These are phyloP conservation scores for Candida labiduridarum DNA, from an alignment of 1,139 yeast genomes.

Conservation along the genomic window DNA sequence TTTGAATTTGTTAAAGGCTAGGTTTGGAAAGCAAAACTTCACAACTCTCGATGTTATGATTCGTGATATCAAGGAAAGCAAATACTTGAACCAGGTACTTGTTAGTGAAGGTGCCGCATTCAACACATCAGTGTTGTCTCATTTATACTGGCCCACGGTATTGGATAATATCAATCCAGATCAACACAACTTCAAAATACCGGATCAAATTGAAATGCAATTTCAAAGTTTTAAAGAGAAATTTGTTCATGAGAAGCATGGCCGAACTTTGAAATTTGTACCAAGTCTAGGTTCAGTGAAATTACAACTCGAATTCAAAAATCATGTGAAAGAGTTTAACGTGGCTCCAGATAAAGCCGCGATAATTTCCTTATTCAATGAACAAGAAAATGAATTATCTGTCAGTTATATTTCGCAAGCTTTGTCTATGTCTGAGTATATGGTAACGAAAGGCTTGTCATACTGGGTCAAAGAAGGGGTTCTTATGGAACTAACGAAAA, in stretches of 20 bases:
- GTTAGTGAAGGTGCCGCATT: conserved; percentile 14
- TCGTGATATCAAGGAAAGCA: conserved; percentile 66
- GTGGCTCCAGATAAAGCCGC: conserved; percentile 77
- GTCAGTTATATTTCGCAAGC: conserved; percentile 26
- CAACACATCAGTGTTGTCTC: conserved; percentile 46
- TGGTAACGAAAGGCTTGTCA: conserved; percentile 41
- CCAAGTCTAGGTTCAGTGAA: conserved; percentile 67
- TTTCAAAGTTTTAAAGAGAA: conserved; percentile 46
- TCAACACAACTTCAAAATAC: conserved; percentile 46
- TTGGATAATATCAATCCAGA: conserved; percentile 31
- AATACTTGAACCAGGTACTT: conserved; percentile 12
- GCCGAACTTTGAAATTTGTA: conserved; percentile 60
- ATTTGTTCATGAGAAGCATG: conserved; percentile 50
- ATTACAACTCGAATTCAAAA: conserved; percentile 56
- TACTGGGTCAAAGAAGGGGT: conserved; percentile 63
- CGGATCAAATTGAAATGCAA: conserved; percentile 36
- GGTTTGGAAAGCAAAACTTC: conserved; percentile 71
- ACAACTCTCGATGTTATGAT: conserved; percentile 83
- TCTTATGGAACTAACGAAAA: conserved; percentile 36
- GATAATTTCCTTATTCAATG: conserved; percentile 58
- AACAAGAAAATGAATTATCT: conserved; percentile 27
- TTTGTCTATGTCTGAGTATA: conserved; percentile 40
- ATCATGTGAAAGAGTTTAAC: conserved; percentile 36
- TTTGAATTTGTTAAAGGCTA: conserved; percentile 56
- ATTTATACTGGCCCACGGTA: conserved; percentile 56